Evolutionary conservation across 2,329 filamentous ascomycete species (phyloP), one percentile per base, ranked within the genome.

Genomic region (Tolypocladium paradoxum): DNA sequence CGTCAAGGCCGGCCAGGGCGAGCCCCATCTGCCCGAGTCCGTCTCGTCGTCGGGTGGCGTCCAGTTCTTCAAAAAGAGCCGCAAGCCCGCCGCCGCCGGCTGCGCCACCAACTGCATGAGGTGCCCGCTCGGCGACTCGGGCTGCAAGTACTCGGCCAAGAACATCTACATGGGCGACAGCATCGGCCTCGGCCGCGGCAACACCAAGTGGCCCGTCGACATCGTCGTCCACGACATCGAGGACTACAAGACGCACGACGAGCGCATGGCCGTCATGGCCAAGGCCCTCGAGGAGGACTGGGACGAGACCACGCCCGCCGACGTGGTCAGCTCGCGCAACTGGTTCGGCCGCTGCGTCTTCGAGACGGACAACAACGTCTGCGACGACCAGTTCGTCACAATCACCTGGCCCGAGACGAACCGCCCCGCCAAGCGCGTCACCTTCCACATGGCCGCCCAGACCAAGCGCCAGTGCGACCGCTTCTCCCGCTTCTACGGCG

Each of bases 291-390:
- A 70, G 22, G 75, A 81, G 50, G 78, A 83, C 62, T 83, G 84
- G 54, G 71, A 76, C 16, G 64, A 69, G 1, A 64, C 68, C 7
- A 81, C 75, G 0, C 73, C 77, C 4, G 67, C 72, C 51, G 63
- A 69, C 1, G 70, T 75, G n/a, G 65, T 78, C 1, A 73, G 74
- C 3, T 70, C 72, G 6, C 72, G 76, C 11, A 85, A 85, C 58
- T 87, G 90, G 90, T 97, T 90, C 64, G 93, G 93, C 0, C 83
- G 92, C n/a, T 99, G 93, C 65, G 93, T 97, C 1, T 97, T 85
- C 71, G 93, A 96, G 66, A 76, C 85, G 5, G 90, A 95, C 70
- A 99, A 97, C 70, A 84, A 95, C 63, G 93, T 97, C 43, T 89
- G 85, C 62, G 93, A 99, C 67, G 90, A 97, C 63, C 92, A 97